Base-by-base conservation (phyloP, 495 filamentous ascomycete species). In the Aspergillus sclerotioniger region DNA sequence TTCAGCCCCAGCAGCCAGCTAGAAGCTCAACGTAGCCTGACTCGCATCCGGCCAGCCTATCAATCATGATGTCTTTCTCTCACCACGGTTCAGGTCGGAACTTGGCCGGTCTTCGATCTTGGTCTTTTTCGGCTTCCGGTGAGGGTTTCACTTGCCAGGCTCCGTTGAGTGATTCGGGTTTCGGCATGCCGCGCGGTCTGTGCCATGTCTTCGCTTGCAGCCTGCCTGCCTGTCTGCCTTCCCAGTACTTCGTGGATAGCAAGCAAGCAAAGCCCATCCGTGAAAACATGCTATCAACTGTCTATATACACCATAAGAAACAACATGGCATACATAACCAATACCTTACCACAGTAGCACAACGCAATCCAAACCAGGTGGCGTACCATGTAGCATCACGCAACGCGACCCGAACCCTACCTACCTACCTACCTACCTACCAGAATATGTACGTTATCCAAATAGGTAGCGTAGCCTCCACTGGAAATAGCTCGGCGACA, bases 71-170 rank as follows among this genome's bases (percentile, higher is more conserved):
- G 8, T 15, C 12, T 3, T 1, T 41, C n/a, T 7, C 10, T 41
- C 33, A 13, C 33, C 33, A 13, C 13, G 33, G 33, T 41, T 41
- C 13, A 15, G 5, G 13, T 41, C 32, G 51, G 32, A 53, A 41
- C 17, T 53, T 53, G 51, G 32, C 51, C 32, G 47, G 6, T 28
- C 47, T 50, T 28, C 25, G 16, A 6, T 3, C 8, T 6, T 21
- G 12, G 28, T 31, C 47, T 50, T 28, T 50, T 50, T 50, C 47
- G 47, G 47, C 28, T 28, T 10, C 25, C 47, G 47, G 47, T 50
- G 25, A 50, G 17, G 7, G 21, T 28, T 29, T 28, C 46, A 28
- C 20, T n/a, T 7, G 13, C 44, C n/a, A n/a, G n/a, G n/a, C 25
- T 25, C 25, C 25, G 25, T 25, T 25, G 25, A 25, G n/a, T 25